A percentile compares a stretch with the other conserved stretches of the same genome.
These are phyloP conservation scores for Cyclotella cryptica DNA, from an alignment of 108 stramenopile genomes.

Conservation along the genomic window DNA sequence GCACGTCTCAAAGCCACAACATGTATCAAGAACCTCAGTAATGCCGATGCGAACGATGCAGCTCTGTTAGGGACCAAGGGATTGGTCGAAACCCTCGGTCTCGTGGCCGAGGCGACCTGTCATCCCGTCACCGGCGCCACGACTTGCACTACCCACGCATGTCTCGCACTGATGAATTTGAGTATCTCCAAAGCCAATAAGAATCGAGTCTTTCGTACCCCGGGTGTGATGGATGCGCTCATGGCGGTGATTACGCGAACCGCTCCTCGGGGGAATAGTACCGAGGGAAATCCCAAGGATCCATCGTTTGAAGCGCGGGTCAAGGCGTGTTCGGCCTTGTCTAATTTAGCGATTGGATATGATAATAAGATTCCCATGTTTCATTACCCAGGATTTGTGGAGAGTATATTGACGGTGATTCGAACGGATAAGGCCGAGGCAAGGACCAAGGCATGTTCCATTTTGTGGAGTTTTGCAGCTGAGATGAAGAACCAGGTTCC, in stretches of 20 bases:
- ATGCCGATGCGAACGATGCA: constrained; percentile 90
- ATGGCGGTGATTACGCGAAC: constrained; percentile 87
- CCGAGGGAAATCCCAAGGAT: constrained; percentile 57
- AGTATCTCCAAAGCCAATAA: constrained; percentile 91
- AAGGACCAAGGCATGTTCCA: constrained; percentile 91
- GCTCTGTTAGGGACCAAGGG: constrained; percentile 83
- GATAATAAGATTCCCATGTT: constrained; percentile 96
- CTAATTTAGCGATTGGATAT: constrained; percentile 91
- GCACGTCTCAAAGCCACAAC: constrained; percentile 91
- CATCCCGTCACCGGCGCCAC: constrained; percentile 75
- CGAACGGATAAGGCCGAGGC: constrained; percentile 86
- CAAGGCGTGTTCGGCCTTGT: constrained; percentile 90
- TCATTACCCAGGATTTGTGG: constrained; percentile 89
- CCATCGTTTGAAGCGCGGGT: constrained; percentile 77
- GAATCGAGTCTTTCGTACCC: constrained; percentile 86
- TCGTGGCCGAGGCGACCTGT: constrained; percentile 81
- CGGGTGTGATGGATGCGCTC: constrained; percentile 91
- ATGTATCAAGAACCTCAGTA: constrained; percentile 90
- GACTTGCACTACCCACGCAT: constrained; percentile 88
- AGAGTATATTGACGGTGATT: constrained; percentile 86
- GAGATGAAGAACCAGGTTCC: constrained; percentile 95
- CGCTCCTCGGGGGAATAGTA: constrained; percentile 25
- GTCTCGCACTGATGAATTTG: constrained; percentile 89
- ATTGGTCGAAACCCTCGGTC: constrained; percentile 81
- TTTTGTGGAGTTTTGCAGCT: constrained; percentile 92